A percentile compares a stretch with the other conserved stretches of the same genome.
These are phyloP conservation scores for Perilla frutescens DNA, from an alignment of 257 asterid genomes.

Conservation along the genomic window DNA sequence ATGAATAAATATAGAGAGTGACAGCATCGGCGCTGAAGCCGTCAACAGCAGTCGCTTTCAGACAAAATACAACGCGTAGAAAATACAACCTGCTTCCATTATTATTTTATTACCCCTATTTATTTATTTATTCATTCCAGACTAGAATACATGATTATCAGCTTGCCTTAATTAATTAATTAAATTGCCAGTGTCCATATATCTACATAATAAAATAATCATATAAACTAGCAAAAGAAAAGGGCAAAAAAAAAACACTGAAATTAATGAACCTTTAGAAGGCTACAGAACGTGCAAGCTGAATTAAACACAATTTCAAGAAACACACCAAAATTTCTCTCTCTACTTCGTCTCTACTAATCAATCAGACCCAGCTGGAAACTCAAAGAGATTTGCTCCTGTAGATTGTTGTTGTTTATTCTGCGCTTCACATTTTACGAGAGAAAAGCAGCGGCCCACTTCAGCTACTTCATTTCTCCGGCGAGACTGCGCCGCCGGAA, in stretches of 20 bases:
- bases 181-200: neutral
- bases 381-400: neutral
- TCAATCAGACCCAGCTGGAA: conserved; percentile 7
- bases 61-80: conserved; percentile 10
- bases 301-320: neutral
- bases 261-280: neutral
- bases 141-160: neutral
- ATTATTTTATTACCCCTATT: neutral
- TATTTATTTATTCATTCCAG: neutral
- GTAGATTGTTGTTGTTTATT: neutral
- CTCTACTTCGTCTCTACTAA: conserved; percentile 11
- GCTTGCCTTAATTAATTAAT: neutral
- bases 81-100: neutral
- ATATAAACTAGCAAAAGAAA: neutral
- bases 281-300: neutral
- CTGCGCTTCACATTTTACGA: conserved; percentile 8
- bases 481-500: conserved; percentile 38
- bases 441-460: neutral
- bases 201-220: neutral
- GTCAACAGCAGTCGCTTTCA: conserved; percentile 25
- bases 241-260: neutral
- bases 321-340: neutral
- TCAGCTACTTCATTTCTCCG: neutral
- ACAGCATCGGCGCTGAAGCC: conserved; percentile 4
- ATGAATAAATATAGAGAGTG: neutral